Conservation (phyloP, 2,329 filamentous ascomycete species). For the Sarocladiaceae sp. region DNA sequence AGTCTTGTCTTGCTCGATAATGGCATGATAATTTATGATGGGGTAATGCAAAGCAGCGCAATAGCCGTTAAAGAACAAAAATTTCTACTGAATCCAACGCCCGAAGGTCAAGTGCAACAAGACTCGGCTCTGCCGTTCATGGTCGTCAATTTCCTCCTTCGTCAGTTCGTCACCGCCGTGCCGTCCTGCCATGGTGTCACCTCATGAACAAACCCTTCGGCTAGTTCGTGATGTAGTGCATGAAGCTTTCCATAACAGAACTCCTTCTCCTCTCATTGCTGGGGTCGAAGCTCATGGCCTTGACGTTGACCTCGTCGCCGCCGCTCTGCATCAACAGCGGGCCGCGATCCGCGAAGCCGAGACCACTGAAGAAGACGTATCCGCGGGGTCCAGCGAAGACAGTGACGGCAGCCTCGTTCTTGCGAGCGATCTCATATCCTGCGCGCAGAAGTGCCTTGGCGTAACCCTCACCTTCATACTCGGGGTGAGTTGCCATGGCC, state of each 20-base stretch:
- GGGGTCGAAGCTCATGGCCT: slow-evolving; percentile 10
- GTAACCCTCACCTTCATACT: slow-evolving; percentile 14
- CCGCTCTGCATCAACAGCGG: slow-evolving; percentile 8
- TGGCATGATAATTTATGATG: background rate
- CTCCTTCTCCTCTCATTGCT: slow-evolving; percentile 13
- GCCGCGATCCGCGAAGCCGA: slow-evolving; percentile 14
- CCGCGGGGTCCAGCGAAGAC: slow-evolving; percentile 14
- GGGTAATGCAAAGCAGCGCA: background rate
- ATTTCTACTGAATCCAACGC: background rate
- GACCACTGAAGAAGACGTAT: slow-evolving; percentile 16
- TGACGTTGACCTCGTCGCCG: slow-evolving; percentile 7
- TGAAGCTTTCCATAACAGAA: slow-evolving; percentile 13
- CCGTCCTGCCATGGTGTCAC: no score
- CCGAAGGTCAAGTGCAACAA: background rate
- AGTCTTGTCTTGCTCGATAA: background rate
- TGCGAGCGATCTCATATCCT: slow-evolving; percentile 12
- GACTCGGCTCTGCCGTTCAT: background rate
- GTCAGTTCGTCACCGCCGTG: no score
- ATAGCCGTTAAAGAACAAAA: background rate
- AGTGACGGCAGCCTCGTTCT: slow-evolving; percentile 13
- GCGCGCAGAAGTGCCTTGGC: slow-evolving; percentile 15
- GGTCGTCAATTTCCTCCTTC: background rate
- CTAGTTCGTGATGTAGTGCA: slow-evolving; percentile 14
- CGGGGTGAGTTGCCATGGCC: slow-evolving; percentile 14
- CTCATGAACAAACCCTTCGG: no score